These are phyloP conservation scores for Erysimum cheiranthoides DNA, from an alignment of 345 rosid genomes.

Conservation along the genomic window DNA sequence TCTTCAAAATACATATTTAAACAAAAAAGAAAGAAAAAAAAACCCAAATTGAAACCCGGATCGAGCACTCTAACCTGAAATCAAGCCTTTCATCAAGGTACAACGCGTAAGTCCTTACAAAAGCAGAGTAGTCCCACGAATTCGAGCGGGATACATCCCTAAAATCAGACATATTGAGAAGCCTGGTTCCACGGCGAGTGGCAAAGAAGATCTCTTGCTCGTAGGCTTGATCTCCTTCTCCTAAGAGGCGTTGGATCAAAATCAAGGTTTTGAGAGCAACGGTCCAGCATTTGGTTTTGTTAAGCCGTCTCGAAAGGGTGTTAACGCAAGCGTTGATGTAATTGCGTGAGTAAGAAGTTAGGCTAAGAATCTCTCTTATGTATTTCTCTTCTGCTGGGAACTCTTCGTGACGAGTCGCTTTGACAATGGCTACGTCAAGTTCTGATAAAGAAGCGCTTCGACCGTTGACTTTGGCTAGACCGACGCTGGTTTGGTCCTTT, in stretches of 20 bases:
- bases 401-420: slow-evolving; percentile 89
- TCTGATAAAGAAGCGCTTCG: slow-evolving; percentile 69
- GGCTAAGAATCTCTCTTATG: slow-evolving; percentile 73
- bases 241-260: slow-evolving; percentile 65
- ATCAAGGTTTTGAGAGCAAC: slow-evolving; percentile 85
- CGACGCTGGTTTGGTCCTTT: slow-evolving; percentile 88
- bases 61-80: slow-evolving; percentile 39
- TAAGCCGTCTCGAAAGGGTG: slow-evolving; percentile 68
- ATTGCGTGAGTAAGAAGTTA: slow-evolving; percentile 70
- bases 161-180: slow-evolving; percentile 87
- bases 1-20: background rate
- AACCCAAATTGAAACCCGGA: background rate
- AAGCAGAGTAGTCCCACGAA: slow-evolving; percentile 87
- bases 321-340: slow-evolving; percentile 62
- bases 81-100: slow-evolving; percentile 86
- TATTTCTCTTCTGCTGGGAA: slow-evolving; percentile 81
- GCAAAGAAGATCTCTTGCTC: slow-evolving; percentile 95
- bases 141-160: slow-evolving; percentile 60
- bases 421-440: slow-evolving; percentile 84
- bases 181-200: slow-evolving; percentile 77
- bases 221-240: slow-evolving; percentile 72
- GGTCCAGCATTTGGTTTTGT: slow-evolving; percentile 84
- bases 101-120: slow-evolving; percentile 74
- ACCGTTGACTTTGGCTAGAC: slow-evolving; percentile 80
- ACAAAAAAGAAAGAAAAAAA: too few species aligned